Base-by-base conservation (phyloP, 164 flowering plant species). In the Stephania cephalantha region DNA sequence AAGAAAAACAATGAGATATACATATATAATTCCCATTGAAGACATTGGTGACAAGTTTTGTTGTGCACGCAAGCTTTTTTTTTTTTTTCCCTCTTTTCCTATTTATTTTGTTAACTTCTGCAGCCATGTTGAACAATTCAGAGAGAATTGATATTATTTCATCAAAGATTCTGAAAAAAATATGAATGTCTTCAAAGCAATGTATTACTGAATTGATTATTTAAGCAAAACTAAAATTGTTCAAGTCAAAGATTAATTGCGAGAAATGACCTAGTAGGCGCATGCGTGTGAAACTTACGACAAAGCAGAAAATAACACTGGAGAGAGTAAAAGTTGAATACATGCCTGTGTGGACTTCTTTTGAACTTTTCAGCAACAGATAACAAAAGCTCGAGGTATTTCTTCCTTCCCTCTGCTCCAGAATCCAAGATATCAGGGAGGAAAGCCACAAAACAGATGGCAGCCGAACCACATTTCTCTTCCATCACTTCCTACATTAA, bases 351-450 rank as follows among this genome's bases (percentile, higher is more conserved):
- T 61, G 96, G 97, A 83, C 90, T 88, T 78, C 89, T 89, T 76
- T 87, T 92, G 82, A 90, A 90, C 83, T 89, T 95, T 83, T 93
- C 95, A 4, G 97, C 98, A 79, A 88, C 88, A 52, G 96, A 83
- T 77, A 91, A 73, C 79, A 93, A 63, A 79, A 82, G 78, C 78
- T 87, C 84, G 53, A 95, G 83, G 82, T 93, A 91, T 78, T 84
- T 95, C 81, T 92, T 95, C 83, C 99, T 93, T 74, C 99, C 99
- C 63, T 92, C 98, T 8, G 98, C 98, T 82, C 91, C 91, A 68
- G 98, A 88, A 83, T 93, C 99, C 90, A 95, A 86, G 80, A 95
- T 95, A 79, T 95, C 98, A 52, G 99, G 96, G 18, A 95, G 89
- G 84, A 95, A 95, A 71, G 96, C 79, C 70, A 93, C 97, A 84